These are phyloP conservation scores for Aspergillus caelatus DNA, from an alignment of 2,329 filamentous ascomycete species.

Conservation along the genomic window DNA sequence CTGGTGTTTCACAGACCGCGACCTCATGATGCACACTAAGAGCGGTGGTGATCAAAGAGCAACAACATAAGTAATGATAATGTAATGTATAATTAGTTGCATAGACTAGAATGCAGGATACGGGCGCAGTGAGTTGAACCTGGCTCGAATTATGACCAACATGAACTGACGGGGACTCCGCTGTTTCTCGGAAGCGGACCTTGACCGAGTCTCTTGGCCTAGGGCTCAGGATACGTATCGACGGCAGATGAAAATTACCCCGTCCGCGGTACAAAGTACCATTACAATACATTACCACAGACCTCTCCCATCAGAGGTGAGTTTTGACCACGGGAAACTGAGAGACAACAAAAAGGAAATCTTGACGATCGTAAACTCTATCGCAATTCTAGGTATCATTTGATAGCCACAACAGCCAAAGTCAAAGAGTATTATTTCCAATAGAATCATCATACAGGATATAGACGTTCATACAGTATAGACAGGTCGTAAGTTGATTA, in stretches of 20 bases:
- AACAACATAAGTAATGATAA: background rate
- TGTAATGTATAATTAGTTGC: background rate
- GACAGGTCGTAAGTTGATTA: slow-evolving; percentile 2
- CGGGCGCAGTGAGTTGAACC: background rate
- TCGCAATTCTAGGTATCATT: background rate
- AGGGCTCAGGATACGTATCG: background rate
- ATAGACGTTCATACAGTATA: background rate
- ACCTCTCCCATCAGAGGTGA: background rate
- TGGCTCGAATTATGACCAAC: slow-evolving; percentile 1
- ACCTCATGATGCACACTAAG: background rate
- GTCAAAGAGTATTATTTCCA: background rate
- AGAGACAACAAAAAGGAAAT: background rate
- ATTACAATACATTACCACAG: background rate
- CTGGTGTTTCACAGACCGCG: background rate
- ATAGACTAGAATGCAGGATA: background rate
- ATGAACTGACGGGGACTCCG: background rate
- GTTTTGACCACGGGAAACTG: background rate
- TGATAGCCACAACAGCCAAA: background rate
- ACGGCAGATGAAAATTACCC: background rate
- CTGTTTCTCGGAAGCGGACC: background rate
- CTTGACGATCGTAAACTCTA: slow-evolving; percentile 2
- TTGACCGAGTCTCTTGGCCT: background rate
- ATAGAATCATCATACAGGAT: background rate
- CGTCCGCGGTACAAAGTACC: background rate
- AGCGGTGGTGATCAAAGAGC: background rate